phyloP scores from a whole-genome alignment of 495 filamentous ascomycete species.

The Collariella sp. region DNA sequence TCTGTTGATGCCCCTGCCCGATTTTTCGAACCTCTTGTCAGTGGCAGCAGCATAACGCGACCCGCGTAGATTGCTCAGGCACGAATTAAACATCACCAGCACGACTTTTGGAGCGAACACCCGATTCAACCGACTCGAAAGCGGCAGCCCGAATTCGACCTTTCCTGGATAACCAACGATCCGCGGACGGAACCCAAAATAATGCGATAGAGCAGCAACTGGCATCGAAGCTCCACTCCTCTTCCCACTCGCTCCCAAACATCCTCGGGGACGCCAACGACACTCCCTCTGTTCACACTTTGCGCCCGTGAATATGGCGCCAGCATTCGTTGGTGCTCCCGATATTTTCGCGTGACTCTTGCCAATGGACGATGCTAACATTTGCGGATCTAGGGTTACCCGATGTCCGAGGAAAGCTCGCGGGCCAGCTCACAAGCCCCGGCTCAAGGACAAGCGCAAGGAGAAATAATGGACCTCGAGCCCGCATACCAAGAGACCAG shows the following conservation, averaged over 20 bases:
- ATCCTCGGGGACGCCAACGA: background rate
- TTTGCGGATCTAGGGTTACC: constrained; percentile 11
- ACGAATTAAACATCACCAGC: background rate
- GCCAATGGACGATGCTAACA: constrained; percentile 8
- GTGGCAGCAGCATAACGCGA: constrained; percentile 7
- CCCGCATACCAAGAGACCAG: constrained; percentile 21
- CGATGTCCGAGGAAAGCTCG: constrained; percentile 16
- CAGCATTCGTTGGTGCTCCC: constrained; percentile 21
- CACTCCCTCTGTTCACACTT: background rate
- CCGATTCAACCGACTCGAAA: background rate
- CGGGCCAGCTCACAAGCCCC: constrained; percentile 14
- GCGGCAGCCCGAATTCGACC: background rate
- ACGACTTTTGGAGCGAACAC: background rate
- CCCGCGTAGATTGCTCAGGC: constrained; percentile 3
- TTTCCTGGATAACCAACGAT: background rate
- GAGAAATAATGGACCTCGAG: constrained; percentile 24
- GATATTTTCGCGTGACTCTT: background rate
- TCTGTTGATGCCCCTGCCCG: constrained; percentile 7
- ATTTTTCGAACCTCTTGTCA: constrained; percentile 22
- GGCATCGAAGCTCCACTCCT: background rate
- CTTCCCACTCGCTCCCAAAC: background rate
- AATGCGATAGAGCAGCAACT: constrained; percentile 1
- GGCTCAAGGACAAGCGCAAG: constrained; percentile 14
- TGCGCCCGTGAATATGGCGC: constrained; percentile 17
- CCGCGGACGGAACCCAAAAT: background rate